phyloP scores from a whole-genome alignment of 176 grass and related monocot genomes.

The Oryza glaberrima region DNA sequence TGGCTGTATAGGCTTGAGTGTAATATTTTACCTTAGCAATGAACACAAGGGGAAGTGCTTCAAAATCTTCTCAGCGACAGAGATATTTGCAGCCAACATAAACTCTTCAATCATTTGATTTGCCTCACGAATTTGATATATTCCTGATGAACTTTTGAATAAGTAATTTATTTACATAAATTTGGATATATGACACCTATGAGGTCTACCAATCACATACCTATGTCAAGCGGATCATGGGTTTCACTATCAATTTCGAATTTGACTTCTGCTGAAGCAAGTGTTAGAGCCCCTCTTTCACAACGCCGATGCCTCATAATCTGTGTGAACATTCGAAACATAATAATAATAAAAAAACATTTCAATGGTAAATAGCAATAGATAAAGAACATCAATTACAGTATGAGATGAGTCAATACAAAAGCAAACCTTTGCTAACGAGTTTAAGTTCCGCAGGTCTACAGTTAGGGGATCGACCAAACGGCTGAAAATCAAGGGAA shows the following conservation, averaged over 20 bases:
- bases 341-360: conserved; percentile 13
- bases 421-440: conserved; percentile 84
- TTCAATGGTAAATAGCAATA: background rate
- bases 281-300: conserved; percentile 92
- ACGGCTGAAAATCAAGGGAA: conserved; percentile 60
- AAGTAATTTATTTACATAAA: conserved; percentile 36
- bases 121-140: conserved; percentile 99
- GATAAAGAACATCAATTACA: background rate
- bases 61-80: conserved; percentile 97
- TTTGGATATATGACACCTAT: conserved; percentile 27
- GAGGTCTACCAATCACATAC: conserved; percentile 47
- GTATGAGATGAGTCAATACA: conserved; percentile 5
- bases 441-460: conserved; percentile 93
- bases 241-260: conserved; percentile 99
- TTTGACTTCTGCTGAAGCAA: conserved; percentile 99
- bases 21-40: conserved; percentile 69
- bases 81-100: conserved; percentile 96
- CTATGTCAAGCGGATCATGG: conserved; percentile 98
- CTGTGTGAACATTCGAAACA: conserved; percentile 46
- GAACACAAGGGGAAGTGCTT: conserved; percentile 83
- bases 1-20: background rate
- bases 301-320: conserved; percentile 84
- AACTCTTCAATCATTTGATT: conserved; percentile 99
- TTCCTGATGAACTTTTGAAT: conserved; percentile 60
- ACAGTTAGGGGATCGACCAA: conserved; percentile 91